phyloP scores from a whole-genome alignment of 805 yeast genomes.

The Komagataella mondaviorum region DNA sequence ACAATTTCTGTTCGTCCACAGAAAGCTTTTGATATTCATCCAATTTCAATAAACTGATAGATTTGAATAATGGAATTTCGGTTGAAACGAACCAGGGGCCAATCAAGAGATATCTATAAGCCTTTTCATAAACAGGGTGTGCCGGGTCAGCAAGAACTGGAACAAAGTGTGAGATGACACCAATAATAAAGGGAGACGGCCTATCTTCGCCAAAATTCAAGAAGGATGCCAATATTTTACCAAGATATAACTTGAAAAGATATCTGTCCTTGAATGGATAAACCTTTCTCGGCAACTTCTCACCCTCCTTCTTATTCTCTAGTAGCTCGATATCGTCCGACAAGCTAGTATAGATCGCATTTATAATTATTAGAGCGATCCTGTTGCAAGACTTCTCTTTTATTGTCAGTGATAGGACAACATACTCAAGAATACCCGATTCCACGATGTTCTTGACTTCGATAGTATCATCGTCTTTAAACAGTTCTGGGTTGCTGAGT shows the following conservation, averaged over 20 bases:
- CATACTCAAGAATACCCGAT: slow-evolving; percentile 36
- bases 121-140: slow-evolving; percentile 61
- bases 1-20: slow-evolving; percentile 8
- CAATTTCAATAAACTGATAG: slow-evolving; percentile 18
- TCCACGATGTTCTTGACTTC: slow-evolving; percentile 47
- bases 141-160: slow-evolving; percentile 55
- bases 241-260: slow-evolving; percentile 38
- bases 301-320: slow-evolving; percentile 7
- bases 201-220: slow-evolving; percentile 8
- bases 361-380: slow-evolving; percentile 29
- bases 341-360: slow-evolving; percentile 28
- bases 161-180: slow-evolving; percentile 38
- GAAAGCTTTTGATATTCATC: slow-evolving; percentile 8
- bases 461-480: slow-evolving; percentile 16
- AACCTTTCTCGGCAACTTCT: not conserved
- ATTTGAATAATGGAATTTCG: slow-evolving; percentile 32
- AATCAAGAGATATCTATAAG: slow-evolving; percentile 49
- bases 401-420: slow-evolving; percentile 32
- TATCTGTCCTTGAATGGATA: slow-evolving; percentile 37
- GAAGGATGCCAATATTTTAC: slow-evolving; percentile 28
- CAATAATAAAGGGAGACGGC: slow-evolving; percentile 37
- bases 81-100: slow-evolving; percentile 29
- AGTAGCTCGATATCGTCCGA: slow-evolving; percentile 20
- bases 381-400: slow-evolving; percentile 12
- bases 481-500: slow-evolving; percentile 50